phyloP scores from a whole-genome alignment of 176 grass and related monocot species.

The Cenchrus purpureus region DNA sequence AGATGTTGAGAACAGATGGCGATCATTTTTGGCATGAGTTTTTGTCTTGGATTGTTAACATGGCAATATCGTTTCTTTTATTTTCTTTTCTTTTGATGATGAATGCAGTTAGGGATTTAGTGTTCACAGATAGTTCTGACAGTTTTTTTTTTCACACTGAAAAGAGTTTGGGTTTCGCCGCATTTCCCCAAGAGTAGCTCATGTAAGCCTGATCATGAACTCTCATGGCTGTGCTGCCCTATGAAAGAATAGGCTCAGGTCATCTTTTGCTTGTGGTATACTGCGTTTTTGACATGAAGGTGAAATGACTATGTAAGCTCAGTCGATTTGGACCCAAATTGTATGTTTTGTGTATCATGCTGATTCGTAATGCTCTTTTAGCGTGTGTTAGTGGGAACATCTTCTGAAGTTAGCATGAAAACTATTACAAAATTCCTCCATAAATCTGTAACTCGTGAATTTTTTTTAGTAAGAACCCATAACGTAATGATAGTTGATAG shows the following conservation, averaged over 20 bases:
- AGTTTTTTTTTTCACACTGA: constrained; percentile 52
- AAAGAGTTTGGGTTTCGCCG: constrained; percentile 43
- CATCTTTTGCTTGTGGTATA: constrained; percentile 35
- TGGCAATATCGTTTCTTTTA: constrained; percentile 34
- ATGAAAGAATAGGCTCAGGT: constrained; percentile 39
- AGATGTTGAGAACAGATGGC: constrained; percentile 37
- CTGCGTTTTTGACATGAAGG: constrained; percentile 33
- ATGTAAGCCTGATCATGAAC: constrained; percentile 38
- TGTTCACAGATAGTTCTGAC: constrained; percentile 57
- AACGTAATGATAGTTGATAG: not conserved
- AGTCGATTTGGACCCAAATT: not conserved
- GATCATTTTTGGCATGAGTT: constrained; percentile 54
- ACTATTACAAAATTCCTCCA: not conserved
- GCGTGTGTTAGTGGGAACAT: not conserved
- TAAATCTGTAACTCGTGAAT: not conserved
- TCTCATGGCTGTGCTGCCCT: constrained; percentile 39
- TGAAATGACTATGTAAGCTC: constrained; percentile 29
- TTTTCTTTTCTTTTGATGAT: not conserved
- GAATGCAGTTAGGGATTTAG: constrained; percentile 41
- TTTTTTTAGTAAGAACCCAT: not conserved
- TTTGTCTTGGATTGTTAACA: constrained; percentile 44
- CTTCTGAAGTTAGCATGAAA: not conserved
- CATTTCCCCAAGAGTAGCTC: constrained; percentile 34
- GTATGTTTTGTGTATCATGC: not conserved
- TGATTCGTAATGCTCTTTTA: not conserved